Evolutionary conservation across 2,329 filamentous ascomycete genomes (phyloP).

Genomic region (Penicillium sp.): DNA sequence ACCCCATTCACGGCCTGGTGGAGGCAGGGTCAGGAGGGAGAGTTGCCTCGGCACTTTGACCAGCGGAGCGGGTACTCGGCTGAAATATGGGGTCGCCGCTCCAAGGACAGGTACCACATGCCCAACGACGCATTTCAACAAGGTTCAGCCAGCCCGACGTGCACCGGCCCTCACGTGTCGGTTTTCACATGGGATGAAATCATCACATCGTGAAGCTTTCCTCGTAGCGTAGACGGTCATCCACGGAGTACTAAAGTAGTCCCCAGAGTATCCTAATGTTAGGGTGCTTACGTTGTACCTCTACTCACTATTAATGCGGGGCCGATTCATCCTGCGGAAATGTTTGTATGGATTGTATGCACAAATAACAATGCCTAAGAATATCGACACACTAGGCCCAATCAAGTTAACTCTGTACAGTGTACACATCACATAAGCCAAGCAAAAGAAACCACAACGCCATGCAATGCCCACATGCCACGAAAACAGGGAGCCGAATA

Average conservation of each 20-base stretch:
- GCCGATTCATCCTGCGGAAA: background rate
- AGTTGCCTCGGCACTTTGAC: constrained; percentile 25
- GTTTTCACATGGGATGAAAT: constrained; percentile 2
- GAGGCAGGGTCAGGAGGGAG: constrained; percentile 1
- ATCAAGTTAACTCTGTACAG: background rate
- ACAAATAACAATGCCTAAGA: background rate
- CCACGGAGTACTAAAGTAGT: too few species aligned
- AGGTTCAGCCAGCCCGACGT: constrained; percentile 11
- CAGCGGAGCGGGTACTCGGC: constrained; percentile 12
- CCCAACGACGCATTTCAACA: background rate
- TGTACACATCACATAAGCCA: constrained; percentile 2
- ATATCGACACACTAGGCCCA: background rate
- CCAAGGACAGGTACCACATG: too few species aligned
- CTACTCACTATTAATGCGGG: too few species aligned
- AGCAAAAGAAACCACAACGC: constrained; percentile 12
- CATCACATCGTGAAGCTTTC: background rate
- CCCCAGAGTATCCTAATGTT: background rate
- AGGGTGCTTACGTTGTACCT: background rate
- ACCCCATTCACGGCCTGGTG: constrained; percentile 10
- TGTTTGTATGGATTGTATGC: background rate
- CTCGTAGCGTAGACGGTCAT: background rate
- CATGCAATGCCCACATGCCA: constrained; percentile 16
- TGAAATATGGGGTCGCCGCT: too few species aligned
- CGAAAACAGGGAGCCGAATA: background rate
- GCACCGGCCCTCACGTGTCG: constrained; percentile 25